These are phyloP conservation scores for Geotrichum klebahnii DNA, from an alignment of 1,139 yeast species.

Conservation along the genomic window DNA sequence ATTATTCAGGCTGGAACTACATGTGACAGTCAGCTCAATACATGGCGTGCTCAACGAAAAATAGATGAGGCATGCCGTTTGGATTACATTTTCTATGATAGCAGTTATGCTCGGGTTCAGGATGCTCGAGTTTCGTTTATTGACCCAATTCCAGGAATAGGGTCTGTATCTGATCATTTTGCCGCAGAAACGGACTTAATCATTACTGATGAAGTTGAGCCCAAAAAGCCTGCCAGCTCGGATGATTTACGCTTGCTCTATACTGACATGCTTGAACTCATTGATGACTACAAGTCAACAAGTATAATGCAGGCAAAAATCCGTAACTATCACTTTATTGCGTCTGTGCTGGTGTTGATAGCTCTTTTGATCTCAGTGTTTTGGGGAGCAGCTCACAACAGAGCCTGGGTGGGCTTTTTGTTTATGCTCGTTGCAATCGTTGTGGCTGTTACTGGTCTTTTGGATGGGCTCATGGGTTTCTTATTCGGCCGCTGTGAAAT, in stretches of 20 bases:
- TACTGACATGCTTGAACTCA: constrained; percentile 53
- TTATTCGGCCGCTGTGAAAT: constrained; percentile 75
- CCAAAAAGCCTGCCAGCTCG: constrained; percentile 15
- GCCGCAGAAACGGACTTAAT: constrained; percentile 61
- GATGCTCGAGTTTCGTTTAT: constrained; percentile 69
- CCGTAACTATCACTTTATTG: constrained; percentile 61
- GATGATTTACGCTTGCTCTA: constrained; percentile 41
- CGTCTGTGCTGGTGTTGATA: constrained; percentile 50
- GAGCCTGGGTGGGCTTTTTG: constrained; percentile 57
- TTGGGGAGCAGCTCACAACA: constrained; percentile 49
- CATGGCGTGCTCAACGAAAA: constrained; percentile 71
- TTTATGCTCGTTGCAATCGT: constrained; percentile 47
- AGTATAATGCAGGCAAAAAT: constrained; percentile 60
- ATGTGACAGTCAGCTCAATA: constrained; percentile 79
- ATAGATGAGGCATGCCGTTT: constrained; percentile 76
- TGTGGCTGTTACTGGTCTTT: constrained; percentile 59
- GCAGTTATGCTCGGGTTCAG: constrained; percentile 48
- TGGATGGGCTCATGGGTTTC: constrained; percentile 75
- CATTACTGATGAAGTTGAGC: constrained; percentile 34
- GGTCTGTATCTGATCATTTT: constrained; percentile 89
- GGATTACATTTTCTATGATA: constrained; percentile 82
- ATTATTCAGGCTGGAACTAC: constrained; percentile 74
- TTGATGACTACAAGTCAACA: constrained; percentile 52
- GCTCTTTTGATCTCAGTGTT: constrained; percentile 54
- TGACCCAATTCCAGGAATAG: constrained; percentile 56